Evolutionary conservation across 805 yeast genomes (phyloP).

Genomic region (Sugiyamaella americana): DNA sequence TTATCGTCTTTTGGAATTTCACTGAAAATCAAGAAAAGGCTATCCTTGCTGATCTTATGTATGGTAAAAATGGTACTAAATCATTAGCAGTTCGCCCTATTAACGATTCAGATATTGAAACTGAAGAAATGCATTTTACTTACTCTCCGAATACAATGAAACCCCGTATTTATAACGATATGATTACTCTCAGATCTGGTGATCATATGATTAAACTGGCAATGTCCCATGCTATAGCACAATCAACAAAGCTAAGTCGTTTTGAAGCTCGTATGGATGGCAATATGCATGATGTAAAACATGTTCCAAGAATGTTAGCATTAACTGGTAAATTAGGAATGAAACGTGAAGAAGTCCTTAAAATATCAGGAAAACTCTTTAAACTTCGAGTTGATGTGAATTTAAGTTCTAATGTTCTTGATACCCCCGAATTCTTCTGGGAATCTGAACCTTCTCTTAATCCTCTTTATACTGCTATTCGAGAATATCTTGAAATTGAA

Average conservation of each 20-base stretch:
- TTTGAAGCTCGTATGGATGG: constrained; percentile 90
- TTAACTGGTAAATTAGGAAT: constrained; percentile 82
- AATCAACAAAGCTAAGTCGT: constrained; percentile 82
- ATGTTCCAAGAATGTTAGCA: constrained; percentile 83
- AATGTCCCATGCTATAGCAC: constrained; percentile 95
- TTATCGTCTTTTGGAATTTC: constrained; percentile 97
- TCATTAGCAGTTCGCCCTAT: constrained; percentile 59
- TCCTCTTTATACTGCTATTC: constrained; percentile 80
- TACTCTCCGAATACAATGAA: constrained; percentile 44
- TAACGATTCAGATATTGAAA: constrained; percentile 85
- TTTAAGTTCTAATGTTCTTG: constrained; percentile 80
- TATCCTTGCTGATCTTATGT: constrained; percentile 83
- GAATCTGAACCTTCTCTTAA: constrained; percentile 88
- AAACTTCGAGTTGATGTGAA: constrained; percentile 91
- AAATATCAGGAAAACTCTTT: constrained; percentile 85
- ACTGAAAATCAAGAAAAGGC: constrained; percentile 90
- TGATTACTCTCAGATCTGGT: constrained; percentile 83
- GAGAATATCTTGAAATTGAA: constrained; percentile 92
- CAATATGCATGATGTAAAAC: constrained; percentile 76
- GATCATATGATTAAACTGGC: constrained; percentile 90
- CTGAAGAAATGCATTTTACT: constrained; percentile 78
- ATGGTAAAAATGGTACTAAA: constrained; percentile 28
- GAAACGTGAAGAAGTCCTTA: constrained; percentile 74
- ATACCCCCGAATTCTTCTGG: constrained; percentile 97
- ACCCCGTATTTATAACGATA: constrained; percentile 69